Percentiles rank a stretch among this genome's conserved stretches.
Evolutionary conservation across 1,139 yeast species (phyloP).

Genomic region (Yamadazyma songkhlaensis): DNA sequence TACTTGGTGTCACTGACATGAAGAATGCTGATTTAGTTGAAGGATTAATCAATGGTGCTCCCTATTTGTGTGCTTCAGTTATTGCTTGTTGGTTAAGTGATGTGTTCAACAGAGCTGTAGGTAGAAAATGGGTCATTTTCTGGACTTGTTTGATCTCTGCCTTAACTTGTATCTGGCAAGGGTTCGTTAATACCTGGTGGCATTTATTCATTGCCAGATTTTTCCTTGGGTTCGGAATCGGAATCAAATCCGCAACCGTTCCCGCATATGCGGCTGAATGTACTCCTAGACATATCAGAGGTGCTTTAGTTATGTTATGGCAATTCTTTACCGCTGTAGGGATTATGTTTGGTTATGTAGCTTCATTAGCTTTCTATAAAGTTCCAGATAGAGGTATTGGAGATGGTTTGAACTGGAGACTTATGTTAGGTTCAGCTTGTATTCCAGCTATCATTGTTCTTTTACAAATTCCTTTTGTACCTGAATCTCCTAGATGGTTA

Average conservation of each 20-base stretch:
- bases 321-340: conserved; percentile 88
- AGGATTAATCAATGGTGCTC: conserved; percentile 79
- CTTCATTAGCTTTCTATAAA: conserved; percentile 56
- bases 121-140: conserved; percentile 75
- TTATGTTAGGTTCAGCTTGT: conserved; percentile 77
- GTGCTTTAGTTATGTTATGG: conserved; percentile 85
- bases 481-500: conserved; percentile 81
- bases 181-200: conserved; percentile 69
- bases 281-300: conserved; percentile 73
- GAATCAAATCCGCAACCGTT: conserved; percentile 77
- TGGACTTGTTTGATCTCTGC: conserved; percentile 65
- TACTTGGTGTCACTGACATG: conserved; percentile 47
- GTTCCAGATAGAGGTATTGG: conserved; percentile 38
- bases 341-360: conserved; percentile 75
- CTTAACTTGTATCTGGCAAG: conserved; percentile 74
- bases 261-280: conserved; percentile 84
- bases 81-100: conserved; percentile 76
- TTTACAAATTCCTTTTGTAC: conserved; percentile 65
- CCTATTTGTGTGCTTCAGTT: conserved; percentile 70
- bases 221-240: conserved; percentile 73
- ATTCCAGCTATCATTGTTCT: conserved; percentile 71
- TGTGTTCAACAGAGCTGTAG: conserved; percentile 57
- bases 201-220: conserved; percentile 74
- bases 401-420: conserved; percentile 66
- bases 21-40: conserved; percentile 62